Percentiles rank a stretch among this genome's conserved stretches.
Evolutionary conservation across 371 early-diverging fungal species (phyloP).

Genomic region (Actinomucor elegans): DNA sequence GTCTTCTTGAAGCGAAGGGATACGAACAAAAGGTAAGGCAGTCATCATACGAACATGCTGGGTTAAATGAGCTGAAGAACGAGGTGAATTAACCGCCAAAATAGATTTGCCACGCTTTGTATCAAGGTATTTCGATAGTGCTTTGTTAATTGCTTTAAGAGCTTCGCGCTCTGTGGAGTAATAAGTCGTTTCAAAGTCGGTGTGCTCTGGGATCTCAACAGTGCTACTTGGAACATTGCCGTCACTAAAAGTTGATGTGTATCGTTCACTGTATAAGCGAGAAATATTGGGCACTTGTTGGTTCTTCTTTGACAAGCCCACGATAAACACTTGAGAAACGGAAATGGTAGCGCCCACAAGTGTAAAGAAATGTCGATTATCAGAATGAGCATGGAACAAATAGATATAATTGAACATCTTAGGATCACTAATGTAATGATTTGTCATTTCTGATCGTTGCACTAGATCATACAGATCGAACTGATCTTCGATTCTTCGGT

Average conservation of each 20-base stretch:
- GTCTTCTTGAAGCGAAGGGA: constrained; percentile 63
- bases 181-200: constrained; percentile 54
- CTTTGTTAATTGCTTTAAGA: constrained; percentile 45
- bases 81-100: constrained; percentile 66
- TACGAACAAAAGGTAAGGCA: constrained; percentile 67
- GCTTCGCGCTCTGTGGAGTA: constrained; percentile 58
- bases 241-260: constrained; percentile 16
- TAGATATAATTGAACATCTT: constrained; percentile 62
- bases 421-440: constrained; percentile 41
- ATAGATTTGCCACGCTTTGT: constrained; percentile 69
- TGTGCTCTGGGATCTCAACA: constrained; percentile 48
- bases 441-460: constrained; percentile 26
- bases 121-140: constrained; percentile 59
- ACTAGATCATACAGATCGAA: constrained; percentile 48
- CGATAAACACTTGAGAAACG: constrained; percentile 65
- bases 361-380: constrained; percentile 74
- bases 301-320: constrained; percentile 62
- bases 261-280: constrained; percentile 37
- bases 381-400: constrained; percentile 68
- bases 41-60: constrained; percentile 56
- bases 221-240: constrained; percentile 30
- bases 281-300: constrained; percentile 76
- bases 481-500: constrained; percentile 33
- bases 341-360: constrained; percentile 63
- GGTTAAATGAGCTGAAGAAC: constrained; percentile 43